Base-by-base conservation (phyloP, 1,284 basidiomycete species). In the Naganishia sp. region DNA sequence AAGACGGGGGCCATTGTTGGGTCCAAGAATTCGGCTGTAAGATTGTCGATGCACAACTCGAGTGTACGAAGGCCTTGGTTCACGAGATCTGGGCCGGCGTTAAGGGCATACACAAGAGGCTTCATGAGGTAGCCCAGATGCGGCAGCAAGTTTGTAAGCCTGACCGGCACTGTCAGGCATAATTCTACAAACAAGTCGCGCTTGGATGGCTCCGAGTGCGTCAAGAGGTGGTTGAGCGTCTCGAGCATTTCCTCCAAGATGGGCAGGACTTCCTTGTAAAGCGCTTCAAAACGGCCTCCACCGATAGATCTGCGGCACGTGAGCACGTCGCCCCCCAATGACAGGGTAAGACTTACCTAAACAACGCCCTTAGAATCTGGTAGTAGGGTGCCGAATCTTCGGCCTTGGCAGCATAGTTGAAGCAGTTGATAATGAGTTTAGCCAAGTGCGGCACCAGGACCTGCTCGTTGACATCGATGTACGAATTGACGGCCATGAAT, bases 21-120 rank as follows among this genome's bases (percentile, higher is more conserved):
- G 74, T 99, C 96, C 33, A 99, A 84, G 83, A 99, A 99, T 77
- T 99, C 96, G 21, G 94, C 93, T 0, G 94, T 98, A 28, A 99
- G 84, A 75, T 99, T 99, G 82, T 99, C 97, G 76, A 99, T 97
- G 80, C 95, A 99, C n/a, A 99, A 84, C 79, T 99, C 97, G 67
- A 99, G 86, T 0, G 96, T 99, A 6, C 97, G 87, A 42, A 99
- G 83, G 50, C 96, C 96, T 81, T 99, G 96, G 52, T 92, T 90
- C 66, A 99, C 90, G 56, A 98, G 86, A 68, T 99, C 95, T 4
- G 89, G 85, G 46, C 86, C 86, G 25, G 93, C 94, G 69, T 90
- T 88, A 54, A 99, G 82, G 11, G 96, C 94, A 57, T 96, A 84
- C 0, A 95, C 93, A 48, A 99, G 84, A 0, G 96, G 96, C 73